phyloP scores from a whole-genome alignment of 1,284 basidiomycete genomes.

The Pholiota adiposa region DNA sequence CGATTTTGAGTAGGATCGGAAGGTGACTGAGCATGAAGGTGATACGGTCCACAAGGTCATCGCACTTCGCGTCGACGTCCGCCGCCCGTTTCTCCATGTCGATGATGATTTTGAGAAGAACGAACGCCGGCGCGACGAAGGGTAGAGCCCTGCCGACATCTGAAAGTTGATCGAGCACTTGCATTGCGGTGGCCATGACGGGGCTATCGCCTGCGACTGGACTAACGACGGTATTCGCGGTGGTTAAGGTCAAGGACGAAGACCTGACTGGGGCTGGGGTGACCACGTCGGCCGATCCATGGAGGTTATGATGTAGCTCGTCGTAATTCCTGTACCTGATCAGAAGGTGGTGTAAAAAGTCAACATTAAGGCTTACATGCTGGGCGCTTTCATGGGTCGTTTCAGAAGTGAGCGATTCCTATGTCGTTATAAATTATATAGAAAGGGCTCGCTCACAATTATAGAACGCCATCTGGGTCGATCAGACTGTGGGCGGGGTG shows the following conservation, averaged over 20 bases:
- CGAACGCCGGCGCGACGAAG: constrained; percentile 41
- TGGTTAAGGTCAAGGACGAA: neutral
- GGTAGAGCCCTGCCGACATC: constrained; percentile 39
- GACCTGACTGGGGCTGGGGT: neutral
- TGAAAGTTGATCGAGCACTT: constrained; percentile 33
- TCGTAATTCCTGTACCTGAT: neutral
- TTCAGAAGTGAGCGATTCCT: neutral
- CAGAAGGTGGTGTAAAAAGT: neutral
- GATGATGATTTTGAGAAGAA: constrained; percentile 41
- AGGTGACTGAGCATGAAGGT: constrained; percentile 43
- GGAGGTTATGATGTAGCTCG: neutral
- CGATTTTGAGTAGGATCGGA: constrained; percentile 34
- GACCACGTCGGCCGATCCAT: neutral
- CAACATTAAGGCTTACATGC: neutral
- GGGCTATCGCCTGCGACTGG: constrained; percentile 21
- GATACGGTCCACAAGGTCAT: constrained; percentile 41
- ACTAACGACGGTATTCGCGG: constrained; percentile 10
- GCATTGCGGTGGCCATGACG: constrained; percentile 30
- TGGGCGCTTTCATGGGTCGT: neutral
- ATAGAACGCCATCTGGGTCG: neutral
- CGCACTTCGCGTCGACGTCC: constrained; percentile 42
- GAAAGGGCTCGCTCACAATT: neutral
- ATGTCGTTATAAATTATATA: neutral
- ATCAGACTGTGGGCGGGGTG: neutral
- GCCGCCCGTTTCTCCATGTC: constrained; percentile 39